Conservation (phyloP, 139 green algal genomes). For the Medakamo hakoo region DNA sequence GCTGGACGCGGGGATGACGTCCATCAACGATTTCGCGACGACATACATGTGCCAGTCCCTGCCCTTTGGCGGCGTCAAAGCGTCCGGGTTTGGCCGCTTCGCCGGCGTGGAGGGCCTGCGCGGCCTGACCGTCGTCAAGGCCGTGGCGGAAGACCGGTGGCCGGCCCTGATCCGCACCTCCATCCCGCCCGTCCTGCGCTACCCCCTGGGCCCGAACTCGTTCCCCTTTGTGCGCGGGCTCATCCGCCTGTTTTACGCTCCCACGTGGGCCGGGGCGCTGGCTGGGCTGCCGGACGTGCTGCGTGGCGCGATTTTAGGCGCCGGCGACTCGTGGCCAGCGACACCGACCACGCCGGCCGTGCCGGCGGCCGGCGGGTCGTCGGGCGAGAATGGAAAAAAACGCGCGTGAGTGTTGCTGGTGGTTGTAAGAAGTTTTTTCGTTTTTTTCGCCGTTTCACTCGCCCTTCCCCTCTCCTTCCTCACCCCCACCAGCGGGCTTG, state of each 20-base stretch:
- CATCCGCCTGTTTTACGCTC: slow-evolving; percentile 76
- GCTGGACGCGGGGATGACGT: slow-evolving; percentile 73
- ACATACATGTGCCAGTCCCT: slow-evolving; percentile 97
- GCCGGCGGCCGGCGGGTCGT: too few relatives aligned
- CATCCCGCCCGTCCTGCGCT: slow-evolving; percentile 79
- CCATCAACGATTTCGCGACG: slow-evolving; percentile 90
- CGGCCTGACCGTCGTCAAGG: slow-evolving; percentile 64
- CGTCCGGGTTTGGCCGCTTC: slow-evolving; percentile 89
- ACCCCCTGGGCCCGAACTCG: slow-evolving; percentile 36
- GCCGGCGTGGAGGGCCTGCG: slow-evolving; percentile 84
- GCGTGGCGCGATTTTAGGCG: too few relatives aligned
- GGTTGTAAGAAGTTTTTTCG: too few relatives aligned
- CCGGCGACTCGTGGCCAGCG: too few relatives aligned
- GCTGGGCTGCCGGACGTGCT: neutral
- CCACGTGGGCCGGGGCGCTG: slow-evolving; percentile 10
- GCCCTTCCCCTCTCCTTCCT: too few relatives aligned
- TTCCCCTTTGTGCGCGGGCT: slow-evolving; percentile 60
- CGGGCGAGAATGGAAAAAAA: too few relatives aligned
- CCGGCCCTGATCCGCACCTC: slow-evolving; percentile 54
- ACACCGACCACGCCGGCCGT: too few relatives aligned
- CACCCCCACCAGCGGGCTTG: slow-evolving; percentile 17
- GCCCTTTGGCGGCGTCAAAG: slow-evolving; percentile 95
- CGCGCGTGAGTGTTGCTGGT: too few relatives aligned
- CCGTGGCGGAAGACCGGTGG: slow-evolving; percentile 67
- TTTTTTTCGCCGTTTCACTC: too few relatives aligned